These are phyloP conservation scores for Metschnikowia similis DNA, from an alignment of 805 yeast species.

Conservation along the genomic window DNA sequence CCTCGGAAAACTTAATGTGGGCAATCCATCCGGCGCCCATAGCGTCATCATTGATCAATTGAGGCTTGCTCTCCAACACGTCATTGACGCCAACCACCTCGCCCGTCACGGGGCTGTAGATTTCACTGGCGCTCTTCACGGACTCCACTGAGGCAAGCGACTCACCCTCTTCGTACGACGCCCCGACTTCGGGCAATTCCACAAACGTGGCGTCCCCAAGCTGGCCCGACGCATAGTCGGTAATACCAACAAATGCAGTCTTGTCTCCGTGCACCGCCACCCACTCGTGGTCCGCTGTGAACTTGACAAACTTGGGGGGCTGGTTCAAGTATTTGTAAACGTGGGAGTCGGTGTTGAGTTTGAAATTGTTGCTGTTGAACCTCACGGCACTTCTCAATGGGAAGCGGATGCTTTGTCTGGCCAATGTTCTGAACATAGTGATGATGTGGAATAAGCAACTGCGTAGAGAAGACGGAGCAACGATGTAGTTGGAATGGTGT, in stretches of 20 bases:
- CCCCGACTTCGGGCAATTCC: slow-evolving; percentile 78
- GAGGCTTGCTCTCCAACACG: slow-evolving; percentile 63
- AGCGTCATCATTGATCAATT: slow-evolving; percentile 80
- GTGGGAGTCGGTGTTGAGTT: slow-evolving; percentile 34
- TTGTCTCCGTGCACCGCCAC: slow-evolving; percentile 80
- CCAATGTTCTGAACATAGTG: slow-evolving; percentile 16
- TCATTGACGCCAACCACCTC: slow-evolving; percentile 69
- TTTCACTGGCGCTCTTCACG: slow-evolving; percentile 91
- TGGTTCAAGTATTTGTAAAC: slow-evolving; percentile 36
- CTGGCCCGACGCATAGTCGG: slow-evolving; percentile 92
- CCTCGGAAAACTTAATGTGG: slow-evolving; percentile 57
- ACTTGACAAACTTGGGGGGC: slow-evolving; percentile 53
- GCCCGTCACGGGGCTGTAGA: slow-evolving; percentile 84
- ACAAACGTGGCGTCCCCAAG: slow-evolving; percentile 94
- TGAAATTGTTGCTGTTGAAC: slow-evolving; percentile 31
- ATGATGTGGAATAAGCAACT: neutral
- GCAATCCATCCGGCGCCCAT: slow-evolving; percentile 94
- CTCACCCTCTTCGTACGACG: slow-evolving; percentile 63
- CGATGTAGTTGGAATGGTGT: neutral
- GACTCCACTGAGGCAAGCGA: slow-evolving; percentile 90
- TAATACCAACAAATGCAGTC: slow-evolving; percentile 82
- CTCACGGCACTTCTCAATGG: slow-evolving; percentile 15
- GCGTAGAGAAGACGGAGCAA: no score
- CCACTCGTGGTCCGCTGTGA: slow-evolving; percentile 95
- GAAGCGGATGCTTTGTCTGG: slow-evolving; percentile 14